phyloP scores from a whole-genome alignment of 306 rosid genomes.

The Amphicarpaea edgeworthii region DNA sequence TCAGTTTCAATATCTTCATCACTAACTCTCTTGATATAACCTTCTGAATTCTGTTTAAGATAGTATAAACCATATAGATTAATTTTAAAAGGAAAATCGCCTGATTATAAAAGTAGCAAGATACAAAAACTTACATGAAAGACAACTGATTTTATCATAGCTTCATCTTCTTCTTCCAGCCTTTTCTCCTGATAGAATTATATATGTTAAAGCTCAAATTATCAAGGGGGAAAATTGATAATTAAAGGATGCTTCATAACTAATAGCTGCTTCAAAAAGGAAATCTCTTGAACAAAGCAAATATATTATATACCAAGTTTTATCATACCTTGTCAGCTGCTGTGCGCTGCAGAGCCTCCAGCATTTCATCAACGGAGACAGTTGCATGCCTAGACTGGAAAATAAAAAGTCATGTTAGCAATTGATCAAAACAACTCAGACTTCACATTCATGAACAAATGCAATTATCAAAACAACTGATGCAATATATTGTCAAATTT shows the following conservation, averaged over 20 bases:
- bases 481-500: background rate
- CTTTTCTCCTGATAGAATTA: conserved; percentile 67
- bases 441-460: background rate
- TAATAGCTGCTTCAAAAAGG: conserved; percentile 12
- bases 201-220: conserved; percentile 11
- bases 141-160: conserved; percentile 71
- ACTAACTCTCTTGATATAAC: conserved; percentile 58
- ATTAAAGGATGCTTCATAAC: background rate
- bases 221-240: background rate
- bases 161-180: conserved; percentile 92
- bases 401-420: conserved; percentile 38
- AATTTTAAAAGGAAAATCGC: background rate
- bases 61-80: conserved; percentile 16
- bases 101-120: background rate
- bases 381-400: conserved; percentile 94
- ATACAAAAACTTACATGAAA: conserved; percentile 59
- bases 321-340: conserved; percentile 64
- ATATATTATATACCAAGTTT: conserved; percentile 23
- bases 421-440: too few relatives aligned
- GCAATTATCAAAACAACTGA: conserved; percentile 6
- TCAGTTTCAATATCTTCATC: conserved; percentile 80
- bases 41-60: conserved; percentile 64
- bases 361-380: conserved; percentile 86
- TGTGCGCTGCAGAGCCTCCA: conserved; percentile 76
- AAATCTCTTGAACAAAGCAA: conserved; percentile 11